Base-by-base conservation (phyloP, 371 early-diverging fungal genomes). In the Rhizopus stolonifer region DNA sequence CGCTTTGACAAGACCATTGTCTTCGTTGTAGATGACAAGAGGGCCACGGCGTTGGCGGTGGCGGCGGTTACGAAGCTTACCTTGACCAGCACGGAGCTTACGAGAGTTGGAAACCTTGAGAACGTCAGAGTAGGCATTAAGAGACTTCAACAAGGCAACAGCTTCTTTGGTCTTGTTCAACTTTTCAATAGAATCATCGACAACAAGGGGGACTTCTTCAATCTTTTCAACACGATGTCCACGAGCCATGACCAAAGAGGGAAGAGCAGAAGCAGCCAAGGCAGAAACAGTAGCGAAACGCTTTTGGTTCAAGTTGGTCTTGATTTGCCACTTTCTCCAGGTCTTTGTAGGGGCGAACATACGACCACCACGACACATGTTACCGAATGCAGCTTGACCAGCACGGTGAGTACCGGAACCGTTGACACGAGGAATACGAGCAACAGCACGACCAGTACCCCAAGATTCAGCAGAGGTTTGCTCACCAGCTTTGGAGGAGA, bases 281-380 rank as follows among this genome's bases (percentile, higher is more conserved):
- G 98, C 97, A 69, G 99, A 99, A 49, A 90, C 97, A 58, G 92
- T 91, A 46, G 99, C 99, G 82, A 88, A 96, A 77, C 99, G 93
- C 90, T 92, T 94, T 84, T 95, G 92, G 92, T 94, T 97, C 72
- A 88, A 74, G 91, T 93, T 95, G 76, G 92, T 92, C 91, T 98
- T 97, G 74, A 97, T 85, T 84, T 98, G 95, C 99, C 99, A 99
- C 90, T 96, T 98, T 88, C 99, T 90, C 92, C 94, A 97, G 77
- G 91, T 90, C 88, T 96, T 99, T 82, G 98, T 99, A 45, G 99
- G 99, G 67, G 99, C 97, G 72, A 99, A 99, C 99, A 99, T 99
- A 74, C 99, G 93, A 80, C 99, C 99, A 24, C 94, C 94, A 80
- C 99, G 92, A 86, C 98, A 97, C 95, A 99, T 98, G 92, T 99